Evolutionary conservation across 148 eudicot species (phyloP).

Genomic region (Cornus suecica): DNA sequence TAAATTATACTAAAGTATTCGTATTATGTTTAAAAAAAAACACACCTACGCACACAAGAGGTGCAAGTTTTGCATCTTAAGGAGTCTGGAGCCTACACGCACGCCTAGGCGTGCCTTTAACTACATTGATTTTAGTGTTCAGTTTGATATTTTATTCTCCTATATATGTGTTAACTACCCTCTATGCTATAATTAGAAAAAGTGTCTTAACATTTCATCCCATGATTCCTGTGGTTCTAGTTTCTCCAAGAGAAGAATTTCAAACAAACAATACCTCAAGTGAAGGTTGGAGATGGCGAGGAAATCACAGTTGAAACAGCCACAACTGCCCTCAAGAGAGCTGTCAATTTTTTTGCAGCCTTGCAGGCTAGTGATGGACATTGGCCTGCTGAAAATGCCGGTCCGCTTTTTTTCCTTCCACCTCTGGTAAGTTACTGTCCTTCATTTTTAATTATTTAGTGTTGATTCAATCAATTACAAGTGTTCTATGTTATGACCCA

Average conservation of each 20-base stretch:
- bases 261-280: slow-evolving; percentile 2
- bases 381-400: background rate
- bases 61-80: too few species aligned
- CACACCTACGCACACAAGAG: too few species aligned
- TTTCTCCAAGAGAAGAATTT: background rate
- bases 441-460: background rate
- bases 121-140: too few species aligned
- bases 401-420: background rate
- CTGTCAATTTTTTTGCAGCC: background rate
- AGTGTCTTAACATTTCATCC: too few species aligned
- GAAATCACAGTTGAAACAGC: background rate
- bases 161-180: too few species aligned
- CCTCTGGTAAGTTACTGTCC: background rate
- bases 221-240: too few species aligned
- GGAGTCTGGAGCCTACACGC: too few species aligned
- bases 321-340: background rate
- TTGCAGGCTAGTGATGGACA: slow-evolving; percentile 1
- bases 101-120: too few species aligned
- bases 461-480: background rate
- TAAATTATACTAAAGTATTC: too few species aligned
- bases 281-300: background rate
- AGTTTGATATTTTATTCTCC: too few species aligned
- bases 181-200: too few species aligned
- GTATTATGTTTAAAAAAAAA: too few species aligned
- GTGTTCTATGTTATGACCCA: background rate